Base-by-base conservation (phyloP, 2,329 filamentous ascomycete species). In the Clonostachys rhizophaga region DNA sequence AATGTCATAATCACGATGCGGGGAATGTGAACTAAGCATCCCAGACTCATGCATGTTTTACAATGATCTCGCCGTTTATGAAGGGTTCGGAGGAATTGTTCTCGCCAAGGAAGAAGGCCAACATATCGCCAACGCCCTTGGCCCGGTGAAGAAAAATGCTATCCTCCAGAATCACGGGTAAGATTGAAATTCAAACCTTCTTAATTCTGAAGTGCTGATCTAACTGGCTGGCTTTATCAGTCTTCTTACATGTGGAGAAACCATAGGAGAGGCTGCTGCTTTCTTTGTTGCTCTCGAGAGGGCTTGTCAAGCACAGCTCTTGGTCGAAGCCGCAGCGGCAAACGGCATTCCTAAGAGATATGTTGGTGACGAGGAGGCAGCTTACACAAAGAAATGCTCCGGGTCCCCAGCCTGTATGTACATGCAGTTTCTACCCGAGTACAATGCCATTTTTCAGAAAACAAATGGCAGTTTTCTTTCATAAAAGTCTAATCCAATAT, bases 231-330 rank as follows among this genome's bases (percentile, higher is more conserved):
- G 10, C 55, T 89, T 44, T 39, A 3, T 14, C 36, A 30, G 24
- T 0, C 64, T 90, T 12, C 55, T 89, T 44, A 89, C 84, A 0
- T 84, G 87, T 0, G 86, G 86, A 0, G 56, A 61, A 4, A 89
- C 84, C 0, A 85, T 90, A 2, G 86, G 89, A 53, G 86, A 89
- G 62, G 86, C 86, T 0, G 84, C 84, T 0, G 89, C 82, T 59
- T 62, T 87, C 47, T 88, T 86, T 60, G 81, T 79, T 0, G 68
- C 83, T 5, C 74, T 88, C 65, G 86, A 89, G 61, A 73, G 80
- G 33, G 79, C 75, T 9, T 89, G 86, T 58, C 74, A 80, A 8
- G 48, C 59, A 13, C 50, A 61, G 42, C 48, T 64, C 6, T 47
- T 63, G 8, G 49, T 59, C 11, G 58, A 65, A 46, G 53, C 60